Evolutionary conservation across 2,329 filamentous ascomycete species (phyloP).

Genomic region (Elsinoe ampelina): DNA sequence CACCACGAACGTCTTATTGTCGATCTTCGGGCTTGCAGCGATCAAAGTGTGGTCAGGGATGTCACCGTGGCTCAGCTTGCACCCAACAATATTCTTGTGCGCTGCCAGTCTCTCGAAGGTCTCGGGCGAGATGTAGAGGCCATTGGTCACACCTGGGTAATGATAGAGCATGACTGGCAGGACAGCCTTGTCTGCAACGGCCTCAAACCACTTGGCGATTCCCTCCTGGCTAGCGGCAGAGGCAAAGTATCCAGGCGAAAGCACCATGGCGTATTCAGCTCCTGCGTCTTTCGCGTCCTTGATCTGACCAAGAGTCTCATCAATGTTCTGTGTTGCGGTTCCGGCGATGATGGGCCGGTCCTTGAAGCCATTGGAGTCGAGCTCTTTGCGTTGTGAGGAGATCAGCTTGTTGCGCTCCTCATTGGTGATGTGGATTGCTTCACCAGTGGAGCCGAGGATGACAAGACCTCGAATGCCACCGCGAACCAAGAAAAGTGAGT

Average conservation of each 20-base stretch:
- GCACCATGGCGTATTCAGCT: constrained; percentile 52
- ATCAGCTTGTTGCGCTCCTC: constrained; percentile 49
- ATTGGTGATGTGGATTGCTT: constrained; percentile 53
- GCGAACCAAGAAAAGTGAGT: constrained; percentile 51
- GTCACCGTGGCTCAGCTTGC: constrained; percentile 60
- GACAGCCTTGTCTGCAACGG: constrained; percentile 51
- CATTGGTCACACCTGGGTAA: constrained; percentile 59
- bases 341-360: constrained; percentile 55
- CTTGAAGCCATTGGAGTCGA: constrained; percentile 47
- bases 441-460: constrained; percentile 55
- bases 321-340: constrained; percentile 52
- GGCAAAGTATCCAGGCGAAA: constrained; percentile 59
- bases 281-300: constrained; percentile 48
- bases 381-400: constrained; percentile 45
- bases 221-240: constrained; percentile 48
- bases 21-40: constrained; percentile 49
- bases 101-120: constrained; percentile 50
- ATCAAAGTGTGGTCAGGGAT: constrained; percentile 56
- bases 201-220: constrained; percentile 51
- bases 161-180: constrained; percentile 56
- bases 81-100: constrained; percentile 59
- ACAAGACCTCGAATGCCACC: constrained; percentile 53
- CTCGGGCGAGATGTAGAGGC: constrained; percentile 48
- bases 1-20: constrained; percentile 49
- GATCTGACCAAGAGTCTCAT: constrained; percentile 52